Conservation (phyloP, 176 grass and related monocot genomes). For the Carex kokanica region DNA sequence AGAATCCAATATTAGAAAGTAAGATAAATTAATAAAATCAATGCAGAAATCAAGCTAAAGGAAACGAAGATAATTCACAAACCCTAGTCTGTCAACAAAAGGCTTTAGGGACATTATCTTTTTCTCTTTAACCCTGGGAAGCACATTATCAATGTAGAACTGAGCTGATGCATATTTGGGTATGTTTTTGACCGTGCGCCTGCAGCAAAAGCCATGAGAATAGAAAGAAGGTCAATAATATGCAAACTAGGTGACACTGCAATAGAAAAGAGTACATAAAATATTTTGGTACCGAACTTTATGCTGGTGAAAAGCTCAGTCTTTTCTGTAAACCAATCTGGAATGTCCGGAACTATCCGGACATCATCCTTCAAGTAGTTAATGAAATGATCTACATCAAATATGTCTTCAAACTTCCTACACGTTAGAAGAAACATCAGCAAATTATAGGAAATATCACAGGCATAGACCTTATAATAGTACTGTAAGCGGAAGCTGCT, state of each 20-base stretch:
- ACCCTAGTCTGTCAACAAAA: conserved; percentile 96
- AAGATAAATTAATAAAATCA: conserved; percentile 17
- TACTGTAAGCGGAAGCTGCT: not conserved
- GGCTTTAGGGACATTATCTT: conserved; percentile 99
- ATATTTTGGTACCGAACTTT: conserved; percentile 47
- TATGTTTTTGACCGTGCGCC: conserved; percentile 92
- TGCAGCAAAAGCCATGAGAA: conserved; percentile 24
- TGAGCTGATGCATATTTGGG: conserved; percentile 95
- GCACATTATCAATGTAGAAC: conserved; percentile 97
- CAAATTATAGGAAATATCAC: not conserved
- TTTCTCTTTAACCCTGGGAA: conserved; percentile 98
- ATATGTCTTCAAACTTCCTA: conserved; percentile 99
- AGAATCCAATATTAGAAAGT: conserved; percentile 21
- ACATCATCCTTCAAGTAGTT: conserved; percentile 99
- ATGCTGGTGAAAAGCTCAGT: conserved; percentile 96
- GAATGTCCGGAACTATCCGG: conserved; percentile 72
- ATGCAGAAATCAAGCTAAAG: not conserved
- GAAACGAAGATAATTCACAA: conserved; percentile 34
- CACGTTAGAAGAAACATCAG: conserved; percentile 27
- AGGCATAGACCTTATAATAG: not conserved
- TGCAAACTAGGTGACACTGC: not conserved
- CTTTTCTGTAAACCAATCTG: conserved; percentile 97
- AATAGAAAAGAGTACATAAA: conserved; percentile 16
- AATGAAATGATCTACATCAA: conserved; percentile 98
- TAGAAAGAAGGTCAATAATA: conserved; percentile 9